Evolutionary conservation across 176 grass and related monocot genomes (phyloP).

Genomic region (Stipa capillata): DNA sequence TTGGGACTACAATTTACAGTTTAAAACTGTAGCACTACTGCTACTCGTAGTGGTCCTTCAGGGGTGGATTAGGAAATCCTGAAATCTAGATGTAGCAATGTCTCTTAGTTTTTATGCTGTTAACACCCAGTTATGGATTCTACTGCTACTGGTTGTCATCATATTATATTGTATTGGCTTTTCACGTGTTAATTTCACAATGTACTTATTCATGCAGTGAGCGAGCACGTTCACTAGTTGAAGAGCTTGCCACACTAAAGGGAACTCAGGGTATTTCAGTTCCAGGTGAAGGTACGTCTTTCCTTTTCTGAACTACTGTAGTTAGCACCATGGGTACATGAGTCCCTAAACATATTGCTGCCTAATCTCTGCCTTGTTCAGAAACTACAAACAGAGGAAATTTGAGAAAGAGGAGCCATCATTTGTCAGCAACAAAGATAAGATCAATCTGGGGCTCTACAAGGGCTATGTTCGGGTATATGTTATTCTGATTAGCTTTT

Average conservation of each 20-base stretch:
- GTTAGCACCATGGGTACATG: neutral
- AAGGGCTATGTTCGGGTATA: conserved; percentile 69
- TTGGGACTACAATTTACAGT: neutral
- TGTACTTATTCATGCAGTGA: conserved; percentile 37
- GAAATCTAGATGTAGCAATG: neutral
- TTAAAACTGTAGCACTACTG: neutral
- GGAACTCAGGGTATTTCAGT: conserved; percentile 27
- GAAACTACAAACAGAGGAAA: conserved; percentile 8
- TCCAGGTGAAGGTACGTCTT: conserved; percentile 21
- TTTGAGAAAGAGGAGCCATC: conserved; percentile 2
- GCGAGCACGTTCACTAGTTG: conserved; percentile 36
- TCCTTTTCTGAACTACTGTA: conserved; percentile 1
- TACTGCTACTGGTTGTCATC: no score
- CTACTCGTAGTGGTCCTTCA: neutral
- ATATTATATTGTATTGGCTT: neutral
- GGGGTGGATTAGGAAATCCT: neutral
- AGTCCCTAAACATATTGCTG: neutral
- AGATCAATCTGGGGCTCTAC: conserved; percentile 40
- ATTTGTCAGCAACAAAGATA: conserved; percentile 22
- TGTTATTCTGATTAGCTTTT: conserved; percentile 4
- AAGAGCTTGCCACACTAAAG: conserved; percentile 51
- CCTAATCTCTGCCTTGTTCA: conserved; percentile 2
- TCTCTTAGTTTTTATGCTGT: neutral
- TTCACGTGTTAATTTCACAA: neutral
- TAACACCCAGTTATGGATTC: no score